Evolutionary conservation across 768 basidiomycete genomes (phyloP).

Genomic region (Boletus tomentosulus): DNA sequence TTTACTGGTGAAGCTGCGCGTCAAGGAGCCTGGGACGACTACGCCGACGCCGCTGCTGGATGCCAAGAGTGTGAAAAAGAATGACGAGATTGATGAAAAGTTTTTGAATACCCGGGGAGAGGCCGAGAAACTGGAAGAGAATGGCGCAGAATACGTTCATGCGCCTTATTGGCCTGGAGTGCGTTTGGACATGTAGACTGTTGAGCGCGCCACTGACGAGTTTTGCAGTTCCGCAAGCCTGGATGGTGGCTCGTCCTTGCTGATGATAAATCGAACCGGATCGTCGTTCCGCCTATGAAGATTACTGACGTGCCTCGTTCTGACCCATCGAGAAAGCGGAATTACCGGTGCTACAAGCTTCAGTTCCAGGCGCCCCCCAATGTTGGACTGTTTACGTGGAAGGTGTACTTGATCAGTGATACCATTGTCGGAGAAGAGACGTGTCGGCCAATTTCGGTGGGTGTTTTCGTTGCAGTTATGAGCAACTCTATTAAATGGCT

Average conservation of each 20-base stretch:
- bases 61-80: constrained; percentile 39
- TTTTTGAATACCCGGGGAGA: constrained; percentile 64
- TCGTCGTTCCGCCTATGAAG: constrained; percentile 84
- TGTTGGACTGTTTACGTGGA: constrained; percentile 85
- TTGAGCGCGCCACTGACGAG: neutral
- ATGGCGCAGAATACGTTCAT: constrained; percentile 65
- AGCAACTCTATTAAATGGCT: constrained; percentile 2
- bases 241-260: constrained; percentile 90
- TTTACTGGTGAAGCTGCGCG: constrained; percentile 77
- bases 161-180: constrained; percentile 92
- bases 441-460: constrained; percentile 63
- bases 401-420: constrained; percentile 80
- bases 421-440: constrained; percentile 83
- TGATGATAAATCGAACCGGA: constrained; percentile 77
- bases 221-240: constrained; percentile 72
- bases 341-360: constrained; percentile 82
- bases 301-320: constrained; percentile 74
- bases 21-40: constrained; percentile 50
- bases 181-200: constrained; percentile 22
- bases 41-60: constrained; percentile 35
- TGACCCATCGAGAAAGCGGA: constrained; percentile 43
- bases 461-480: constrained; percentile 22
- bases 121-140: constrained; percentile 53
- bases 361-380: constrained; percentile 93
- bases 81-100: constrained; percentile 63